Evolutionary conservation across 371 early-diverging fungal genomes (phyloP), one percentile per base, ranked within the genome.

Genomic region (Coemansia sp.): DNA sequence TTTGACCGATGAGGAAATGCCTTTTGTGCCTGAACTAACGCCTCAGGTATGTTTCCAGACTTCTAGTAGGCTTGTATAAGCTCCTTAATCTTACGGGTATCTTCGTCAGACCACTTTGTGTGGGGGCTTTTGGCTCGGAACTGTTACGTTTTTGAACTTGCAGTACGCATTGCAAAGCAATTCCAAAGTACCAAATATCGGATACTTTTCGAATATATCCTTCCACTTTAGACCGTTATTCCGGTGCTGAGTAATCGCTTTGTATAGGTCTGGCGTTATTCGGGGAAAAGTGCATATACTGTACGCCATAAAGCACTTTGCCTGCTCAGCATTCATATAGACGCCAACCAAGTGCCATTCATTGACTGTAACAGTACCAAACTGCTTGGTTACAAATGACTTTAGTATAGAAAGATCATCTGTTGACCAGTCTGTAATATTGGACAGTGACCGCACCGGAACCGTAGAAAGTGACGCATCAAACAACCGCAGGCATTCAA

Each of bases 261-360:
- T 22, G 22, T 22, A 22, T 22, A 22, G 22, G 2, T 61, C 50
- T 0, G 51, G 2, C 14, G 52, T 39, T 53, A 61, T 52, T 27
- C 21, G 34, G 5, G 16, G 51, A 7, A 8, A 21, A 11, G 8
- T 34, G 5, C 42, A 26, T 6, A 52, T 0, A 1, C 4, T 10
- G 24, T 52, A 24, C 6, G 39, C 37, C 3, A 22, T 14, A 22
- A 22, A 21, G 40, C 63, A 62, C 22, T 22, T 22, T 22, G 42
- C 39, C 53, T 27, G 7, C 6, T 40, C 27, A 40, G 34, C 26
- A 42, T 66, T 66, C 54, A 66, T 66, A 18, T 31, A 66, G 16
- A 31, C 29, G n/a, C 47, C 34, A 4, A 16, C 61, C 5, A 66
- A 31, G 4, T 6, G 27, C 61, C 60, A 61, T 8, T 60, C 54